Base-by-base conservation (phyloP, 2,329 filamentous ascomycete species). In the Colletotrichum higginsianum region DNA sequence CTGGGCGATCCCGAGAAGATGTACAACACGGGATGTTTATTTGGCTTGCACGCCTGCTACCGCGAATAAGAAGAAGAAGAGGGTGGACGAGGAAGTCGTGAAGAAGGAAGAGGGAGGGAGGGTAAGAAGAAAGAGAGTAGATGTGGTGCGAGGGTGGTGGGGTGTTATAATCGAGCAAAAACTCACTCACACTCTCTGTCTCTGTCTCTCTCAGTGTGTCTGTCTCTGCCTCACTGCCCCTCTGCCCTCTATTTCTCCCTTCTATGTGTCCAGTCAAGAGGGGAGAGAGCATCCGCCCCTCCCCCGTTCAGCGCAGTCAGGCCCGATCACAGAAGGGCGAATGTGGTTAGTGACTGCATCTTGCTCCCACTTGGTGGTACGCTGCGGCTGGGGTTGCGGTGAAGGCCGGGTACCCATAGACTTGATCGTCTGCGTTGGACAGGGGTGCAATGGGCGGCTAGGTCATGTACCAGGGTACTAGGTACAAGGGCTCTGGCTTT, bases 31-130 rank as follows among this genome's bases (percentile, higher is more conserved):
- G 85, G 84, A 86, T 85, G 18, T 53, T 60, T 30, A 35, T 67
- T 70, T 87, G 87, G 85, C 86, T 86, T 86, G 85, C 86, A 88
- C 90, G 85, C 89, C 88, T 86, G 85, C 85, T 86, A 84, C 86
- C 86, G 84, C 83, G 84, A 86, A 84, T 85, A 81, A 84, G 82
- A 85, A 87, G 85, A 87, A 88, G 86, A 86, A 84, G 87, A 87
- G 79, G 84, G 82, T 82, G 84, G 86, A 89, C 86, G 86, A 86
- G 81, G 84, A 83, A 83, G 82, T 89, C 87, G 87, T 89, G 85
- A 86, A 65, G 81, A 85, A 56, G 86, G 80, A 79, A 83, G 81
- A 83, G 80, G 81, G 81, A 83, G 80, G 81, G 82, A 84, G 81
- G 83, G 83, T 84, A 75, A 83, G 82, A 82, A 83, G 30, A 35